Evolutionary conservation across 345 rosid genomes (phyloP).

Genomic region (Eucalyptus brandiana): DNA sequence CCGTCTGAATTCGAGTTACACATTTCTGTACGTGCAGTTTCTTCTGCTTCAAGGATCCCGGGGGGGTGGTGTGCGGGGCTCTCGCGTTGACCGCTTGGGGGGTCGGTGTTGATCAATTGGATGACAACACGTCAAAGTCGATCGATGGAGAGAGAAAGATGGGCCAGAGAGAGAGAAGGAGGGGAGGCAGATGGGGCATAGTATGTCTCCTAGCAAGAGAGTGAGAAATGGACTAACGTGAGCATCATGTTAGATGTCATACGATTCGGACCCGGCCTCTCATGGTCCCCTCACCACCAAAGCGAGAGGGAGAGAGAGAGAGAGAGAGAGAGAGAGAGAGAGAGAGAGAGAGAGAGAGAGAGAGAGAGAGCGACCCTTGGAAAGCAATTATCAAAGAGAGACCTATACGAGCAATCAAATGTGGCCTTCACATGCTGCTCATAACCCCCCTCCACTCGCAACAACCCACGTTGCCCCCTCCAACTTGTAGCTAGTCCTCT

Average conservation of each 20-base stretch:
- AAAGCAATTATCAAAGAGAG: background rate
- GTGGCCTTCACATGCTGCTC: background rate
- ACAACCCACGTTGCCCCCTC: background rate
- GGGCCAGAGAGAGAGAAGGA: background rate
- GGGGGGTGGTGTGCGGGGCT: background rate
- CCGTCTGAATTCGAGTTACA: background rate
- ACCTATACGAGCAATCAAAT: background rate
- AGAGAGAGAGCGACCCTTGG: background rate
- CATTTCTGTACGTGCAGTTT: background rate
- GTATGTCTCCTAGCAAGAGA: constrained; percentile 35
- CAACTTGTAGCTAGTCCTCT: background rate
- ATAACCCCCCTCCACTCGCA: background rate
- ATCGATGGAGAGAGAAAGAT: background rate
- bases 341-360: background rate
- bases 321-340: background rate
- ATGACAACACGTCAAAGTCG: background rate
- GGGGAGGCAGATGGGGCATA: constrained; percentile 11
- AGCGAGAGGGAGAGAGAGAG: background rate
- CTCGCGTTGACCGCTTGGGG: background rate
- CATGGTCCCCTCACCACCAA: background rate
- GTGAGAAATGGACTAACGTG: constrained; percentile 40
- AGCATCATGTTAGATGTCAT: constrained; percentile 29
- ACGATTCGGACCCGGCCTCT: background rate
- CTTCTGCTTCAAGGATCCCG: background rate
- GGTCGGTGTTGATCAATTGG: background rate